Evolutionary conservation across 2,329 filamentous ascomycete species (phyloP), one percentile per base, ranked within the genome.

Genomic region (Aspergillus quadricinctus): DNA sequence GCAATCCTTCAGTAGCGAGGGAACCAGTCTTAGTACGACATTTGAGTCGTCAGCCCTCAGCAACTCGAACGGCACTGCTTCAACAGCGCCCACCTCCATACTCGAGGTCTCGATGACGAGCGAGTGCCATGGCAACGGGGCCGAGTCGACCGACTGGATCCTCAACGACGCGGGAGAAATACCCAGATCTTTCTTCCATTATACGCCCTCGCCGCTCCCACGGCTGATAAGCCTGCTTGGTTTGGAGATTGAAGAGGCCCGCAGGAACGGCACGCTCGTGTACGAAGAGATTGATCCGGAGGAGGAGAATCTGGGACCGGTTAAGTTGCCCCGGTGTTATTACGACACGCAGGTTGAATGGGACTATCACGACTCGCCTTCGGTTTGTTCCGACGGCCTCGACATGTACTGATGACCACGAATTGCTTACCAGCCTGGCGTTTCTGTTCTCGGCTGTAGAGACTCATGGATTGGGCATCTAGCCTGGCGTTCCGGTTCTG

Each of bases 191-290:
- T 46, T 46, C 43, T 46, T 46, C 23, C 43, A 46, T 6, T 7
- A 46, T 23, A 60, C 55, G 17, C 53, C 60, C 19, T 50, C 61
- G 10, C 60, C 62, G 3, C 23, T 57, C 10, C 50, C 61, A 1
- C 57, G 51, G 2, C 49, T 60, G 17, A 58, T 53, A 9, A 61
- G 64, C 19, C 61, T 61, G 48, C 55, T 66, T 14, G 65, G 64
- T 49, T 25, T 59, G 9, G 41, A 66, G 53, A 57, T 66, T 28
- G 61, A 62, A 43, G 56, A 58, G 37, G 61, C 55, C 31, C 55
- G 40, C 17, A 50, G 35, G 45, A 49, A 29, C 11, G 21, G 21
- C 21, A 40, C 45, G 27, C 48, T 53, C 31, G 29, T 37, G 14
- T 54, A 55, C 10, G 40, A 49, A 27, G 41, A 41, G 8, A 7